These are phyloP conservation scores for Saccharomyces pastorianus DNA, from an alignment of 1,139 yeast genomes.

Conservation along the genomic window DNA sequence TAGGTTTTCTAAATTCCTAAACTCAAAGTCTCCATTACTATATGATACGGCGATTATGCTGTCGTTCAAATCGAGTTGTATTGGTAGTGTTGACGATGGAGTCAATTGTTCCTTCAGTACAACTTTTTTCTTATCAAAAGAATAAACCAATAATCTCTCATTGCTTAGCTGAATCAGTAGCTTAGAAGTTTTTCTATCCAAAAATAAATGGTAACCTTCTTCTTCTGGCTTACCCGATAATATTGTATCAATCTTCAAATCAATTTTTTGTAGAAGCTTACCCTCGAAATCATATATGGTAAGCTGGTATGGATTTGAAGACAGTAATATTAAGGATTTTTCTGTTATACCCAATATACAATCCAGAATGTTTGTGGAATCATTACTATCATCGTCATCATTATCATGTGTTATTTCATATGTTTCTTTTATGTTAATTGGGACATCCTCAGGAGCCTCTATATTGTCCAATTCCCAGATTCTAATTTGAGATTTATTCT, in stretches of 20 bases:
- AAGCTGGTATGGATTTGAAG: slow-evolving; percentile 19
- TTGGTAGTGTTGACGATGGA: neutral
- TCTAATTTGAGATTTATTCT: neutral
- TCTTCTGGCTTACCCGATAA: slow-evolving; percentile 6
- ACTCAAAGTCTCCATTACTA: neutral
- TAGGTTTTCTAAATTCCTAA: neutral
- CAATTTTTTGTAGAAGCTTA: slow-evolving; percentile 20
- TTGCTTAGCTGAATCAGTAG: slow-evolving; percentile 22
- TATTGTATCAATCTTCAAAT: slow-evolving; percentile 12
- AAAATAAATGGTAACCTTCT: slow-evolving; percentile 11
- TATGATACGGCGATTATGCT: neutral
- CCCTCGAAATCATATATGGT: slow-evolving; percentile 28
- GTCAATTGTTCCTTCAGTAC: slow-evolving; percentile 11
- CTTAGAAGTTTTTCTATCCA: slow-evolving; percentile 29
- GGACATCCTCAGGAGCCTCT: slow-evolving; percentile 1
- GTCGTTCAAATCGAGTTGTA: neutral
- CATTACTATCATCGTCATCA: slow-evolving; percentile 1
- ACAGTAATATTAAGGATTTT: slow-evolving; percentile 25
- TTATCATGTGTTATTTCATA: neutral
- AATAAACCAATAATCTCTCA: slow-evolving; percentile 19
- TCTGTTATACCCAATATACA: slow-evolving; percentile 29
- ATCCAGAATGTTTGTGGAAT: slow-evolving; percentile 8
- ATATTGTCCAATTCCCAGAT: slow-evolving; percentile 2
- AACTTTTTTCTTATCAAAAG: slow-evolving; percentile 28
- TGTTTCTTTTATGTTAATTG: neutral